phyloP scores from a whole-genome alignment of 176 grass and related monocot species.

The Ampelocalamus luodianensis region DNA sequence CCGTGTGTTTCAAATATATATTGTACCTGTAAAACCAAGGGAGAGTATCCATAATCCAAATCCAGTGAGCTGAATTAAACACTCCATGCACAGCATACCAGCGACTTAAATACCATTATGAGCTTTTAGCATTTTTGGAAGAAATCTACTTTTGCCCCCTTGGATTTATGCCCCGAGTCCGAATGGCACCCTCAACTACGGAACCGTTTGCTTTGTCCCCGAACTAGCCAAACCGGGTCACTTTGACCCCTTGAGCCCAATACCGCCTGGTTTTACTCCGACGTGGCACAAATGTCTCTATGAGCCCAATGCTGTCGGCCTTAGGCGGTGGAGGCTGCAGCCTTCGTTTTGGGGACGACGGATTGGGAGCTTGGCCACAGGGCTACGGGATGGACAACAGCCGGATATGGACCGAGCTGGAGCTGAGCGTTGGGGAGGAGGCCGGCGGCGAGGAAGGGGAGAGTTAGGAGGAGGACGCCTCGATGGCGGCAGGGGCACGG shows the following conservation, averaged over 20 bases:
- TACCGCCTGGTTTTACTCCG: no score
- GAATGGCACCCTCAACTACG: no score
- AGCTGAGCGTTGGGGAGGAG: conserved; percentile 43
- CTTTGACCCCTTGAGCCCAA: no score
- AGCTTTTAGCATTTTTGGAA: no score
- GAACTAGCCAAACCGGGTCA: no score
- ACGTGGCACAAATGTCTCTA: no score
- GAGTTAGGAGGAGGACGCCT: conserved; percentile 41
- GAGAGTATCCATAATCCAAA: background rate
- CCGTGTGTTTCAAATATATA: background rate
- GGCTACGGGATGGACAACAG: conserved; percentile 47
- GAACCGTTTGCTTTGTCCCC: no score
- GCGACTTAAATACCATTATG: no score
- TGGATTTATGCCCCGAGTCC: no score
- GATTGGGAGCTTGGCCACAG: conserved; percentile 34
- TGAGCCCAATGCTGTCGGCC: no score
- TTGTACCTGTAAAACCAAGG: background rate
- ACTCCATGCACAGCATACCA: background rate
- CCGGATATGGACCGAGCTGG: conserved; percentile 43
- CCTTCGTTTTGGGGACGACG: background rate
- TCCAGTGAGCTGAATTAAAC: background rate
- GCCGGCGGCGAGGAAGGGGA: conserved; percentile 38
- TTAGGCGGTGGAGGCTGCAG: background rate
- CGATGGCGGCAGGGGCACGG: conserved; percentile 35
- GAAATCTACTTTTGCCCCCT: no score